Conservation (phyloP, 768 basidiomycete genomes). For the Mycena rosella region DNA sequence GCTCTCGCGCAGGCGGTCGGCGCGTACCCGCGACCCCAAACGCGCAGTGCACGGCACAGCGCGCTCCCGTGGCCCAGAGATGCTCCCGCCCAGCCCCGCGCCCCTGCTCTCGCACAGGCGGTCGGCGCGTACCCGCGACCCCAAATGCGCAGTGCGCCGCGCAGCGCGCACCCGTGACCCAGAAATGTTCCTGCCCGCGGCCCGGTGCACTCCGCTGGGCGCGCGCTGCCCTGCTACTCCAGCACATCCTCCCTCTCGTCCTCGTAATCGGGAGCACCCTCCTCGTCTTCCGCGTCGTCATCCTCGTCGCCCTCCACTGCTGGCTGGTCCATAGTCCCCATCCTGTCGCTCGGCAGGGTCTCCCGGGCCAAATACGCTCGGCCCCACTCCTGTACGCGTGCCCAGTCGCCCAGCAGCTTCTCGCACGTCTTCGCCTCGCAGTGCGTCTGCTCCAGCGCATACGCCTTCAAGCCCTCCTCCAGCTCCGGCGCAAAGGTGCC, state of each 20-base stretch:
- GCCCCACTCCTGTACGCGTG: not conserved
- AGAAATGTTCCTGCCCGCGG: no score
- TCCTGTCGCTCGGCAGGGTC: not conserved
- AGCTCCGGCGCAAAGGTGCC: not conserved
- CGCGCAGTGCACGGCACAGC: no score
- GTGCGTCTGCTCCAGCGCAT: not conserved
- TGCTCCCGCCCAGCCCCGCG: no score
- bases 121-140: no score
- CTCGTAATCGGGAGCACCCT: not conserved
- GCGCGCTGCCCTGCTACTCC: no score
- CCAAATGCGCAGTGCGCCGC: no score
- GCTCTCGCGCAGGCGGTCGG: no score
- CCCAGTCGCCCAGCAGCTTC: not conserved
- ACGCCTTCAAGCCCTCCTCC: not conserved
- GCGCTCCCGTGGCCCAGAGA: no score
- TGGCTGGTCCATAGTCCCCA: not conserved
- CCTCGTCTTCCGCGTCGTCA: not conserved
- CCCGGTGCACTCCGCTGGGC: no score
- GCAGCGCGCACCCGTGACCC: no score
- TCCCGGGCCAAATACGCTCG: constrained; percentile 1
- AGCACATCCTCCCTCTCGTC: not conserved
- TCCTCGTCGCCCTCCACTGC: not conserved
- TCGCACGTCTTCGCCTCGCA: not conserved
- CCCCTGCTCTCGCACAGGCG: no score
- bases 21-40: no score